Evolutionary conservation across 345 rosid species (phyloP), one percentile per base, ranked within the genome.

Genomic region (Camelina neglecta): DNA sequence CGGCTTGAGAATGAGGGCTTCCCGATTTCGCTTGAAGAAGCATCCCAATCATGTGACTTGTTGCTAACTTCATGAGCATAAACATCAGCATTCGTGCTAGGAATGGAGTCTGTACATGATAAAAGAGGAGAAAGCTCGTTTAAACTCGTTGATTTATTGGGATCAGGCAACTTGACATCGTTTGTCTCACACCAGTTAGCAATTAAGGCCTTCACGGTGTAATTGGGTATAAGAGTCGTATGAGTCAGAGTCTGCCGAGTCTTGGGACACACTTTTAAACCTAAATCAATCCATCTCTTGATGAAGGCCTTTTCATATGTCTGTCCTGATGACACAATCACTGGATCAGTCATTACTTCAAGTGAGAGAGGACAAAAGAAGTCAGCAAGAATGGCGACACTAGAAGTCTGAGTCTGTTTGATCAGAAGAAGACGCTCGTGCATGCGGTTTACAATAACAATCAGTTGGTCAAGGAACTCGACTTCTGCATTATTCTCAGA

Each of bases 291-390:
- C 98, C 99, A 93, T 67, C 83, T 85, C 85, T 88, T 91, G 71
- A 96, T 93, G 79, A 88, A 93, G 6, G 87, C 95, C 67, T 86
- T 83, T 76, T 96, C 99, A 53, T 93, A 96, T 33, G 99, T 96
- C 83, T 96, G 95, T 65, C 99, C 98, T 41, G 97, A 88, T 67
- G 94, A 87, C 42, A 91, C 95, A 75, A 96, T 93, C 61, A 96
- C 98, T 31, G 98, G 99, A 85, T 93, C 97, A 21, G 91, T 87
- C 99, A 96, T 96, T 82, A 96, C 85, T 81, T 91, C 97, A 47
- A 93, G 95, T 4, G 99, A 96, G 12, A 96, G 89, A 68, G 98
- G 99, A 60, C 98, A 93, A 74, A 94, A 91, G 76, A 93, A 96
- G 81, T 96, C 99, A n/a, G 96, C 75, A 39, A 96, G 98, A 75